Evolutionary conservation across 2,329 filamentous ascomycete species (phyloP).

Genomic region (Scopulariopsis brevicaulis): DNA sequence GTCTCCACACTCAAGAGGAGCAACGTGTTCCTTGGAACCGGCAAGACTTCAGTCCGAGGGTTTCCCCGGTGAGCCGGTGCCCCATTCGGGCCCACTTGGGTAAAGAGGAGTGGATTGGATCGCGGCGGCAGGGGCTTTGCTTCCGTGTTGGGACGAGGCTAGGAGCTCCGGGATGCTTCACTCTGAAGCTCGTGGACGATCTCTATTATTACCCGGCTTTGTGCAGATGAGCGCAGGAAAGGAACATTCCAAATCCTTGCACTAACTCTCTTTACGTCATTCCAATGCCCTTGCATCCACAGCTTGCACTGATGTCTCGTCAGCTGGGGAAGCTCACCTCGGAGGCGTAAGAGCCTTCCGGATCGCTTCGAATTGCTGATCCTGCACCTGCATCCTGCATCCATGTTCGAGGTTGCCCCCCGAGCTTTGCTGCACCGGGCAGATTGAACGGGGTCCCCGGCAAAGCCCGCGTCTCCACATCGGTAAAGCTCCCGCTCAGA

Average conservation of each 20-base stretch:
- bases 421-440: neutral
- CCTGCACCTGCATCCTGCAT: too few relatives aligned
- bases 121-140: neutral
- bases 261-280: too few relatives aligned
- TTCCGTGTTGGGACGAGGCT: neutral
- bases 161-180: neutral
- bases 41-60: neutral
- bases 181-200: neutral
- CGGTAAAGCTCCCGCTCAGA: neutral
- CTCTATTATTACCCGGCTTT: neutral
- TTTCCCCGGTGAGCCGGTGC: neutral
- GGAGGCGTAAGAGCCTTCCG: too few relatives aligned
- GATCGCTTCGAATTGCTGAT: too few relatives aligned
- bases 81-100: too few relatives aligned
- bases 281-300: too few relatives aligned
- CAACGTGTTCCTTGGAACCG: neutral
- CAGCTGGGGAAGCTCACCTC: too few relatives aligned
- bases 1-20: neutral
- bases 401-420: too few relatives aligned
- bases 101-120: too few relatives aligned
- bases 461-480: neutral
- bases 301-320: too few relatives aligned
- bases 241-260: too few relatives aligned
- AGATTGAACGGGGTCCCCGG: neutral
- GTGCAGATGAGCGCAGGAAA: too few relatives aligned